These are phyloP conservation scores for Nicotiana obtusifolia DNA, from an alignment of 257 asterid genomes.

Conservation along the genomic window DNA sequence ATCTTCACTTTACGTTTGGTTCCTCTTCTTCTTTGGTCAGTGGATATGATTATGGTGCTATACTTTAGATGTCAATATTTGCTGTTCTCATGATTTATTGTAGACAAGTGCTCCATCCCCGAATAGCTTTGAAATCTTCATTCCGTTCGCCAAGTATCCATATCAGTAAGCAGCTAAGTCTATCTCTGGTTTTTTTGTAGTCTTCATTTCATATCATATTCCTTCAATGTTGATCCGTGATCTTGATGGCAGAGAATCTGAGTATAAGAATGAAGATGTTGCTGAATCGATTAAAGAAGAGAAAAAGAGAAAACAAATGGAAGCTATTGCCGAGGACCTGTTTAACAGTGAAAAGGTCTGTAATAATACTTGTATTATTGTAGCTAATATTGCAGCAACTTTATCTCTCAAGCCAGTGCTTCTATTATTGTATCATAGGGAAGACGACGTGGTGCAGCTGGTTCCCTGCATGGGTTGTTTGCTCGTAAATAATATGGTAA, in stretches of 20 bases:
- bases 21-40: background rate
- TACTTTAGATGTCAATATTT: background rate
- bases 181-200: background rate
- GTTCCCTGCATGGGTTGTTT: slow-evolving; percentile 12
- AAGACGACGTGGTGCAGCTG: background rate
- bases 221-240: slow-evolving; percentile 6
- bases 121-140: slow-evolving; percentile 72
- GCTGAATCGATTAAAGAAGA: slow-evolving; percentile 67
- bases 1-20: background rate
- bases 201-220: background rate
- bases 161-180: slow-evolving; percentile 47
- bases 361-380: background rate
- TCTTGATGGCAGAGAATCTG: slow-evolving; percentile 51
- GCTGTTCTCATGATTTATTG: slow-evolving; percentile 3
- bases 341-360: slow-evolving; percentile 72
- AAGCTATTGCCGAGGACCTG: slow-evolving; percentile 87
- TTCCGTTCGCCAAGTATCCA: slow-evolving; percentile 74
- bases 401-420: background rate
- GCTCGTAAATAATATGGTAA: slow-evolving; percentile 14
- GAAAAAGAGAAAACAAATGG: slow-evolving; percentile 82
- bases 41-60: background rate
- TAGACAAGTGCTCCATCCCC: slow-evolving; percentile 63
- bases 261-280: slow-evolving; percentile 61
- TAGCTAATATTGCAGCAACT: background rate
- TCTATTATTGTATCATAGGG: background rate